Evolutionary conservation across 805 yeast genomes (phyloP), one percentile per base, ranked within the genome.

Genomic region (Hyphopichia homilentoma): DNA sequence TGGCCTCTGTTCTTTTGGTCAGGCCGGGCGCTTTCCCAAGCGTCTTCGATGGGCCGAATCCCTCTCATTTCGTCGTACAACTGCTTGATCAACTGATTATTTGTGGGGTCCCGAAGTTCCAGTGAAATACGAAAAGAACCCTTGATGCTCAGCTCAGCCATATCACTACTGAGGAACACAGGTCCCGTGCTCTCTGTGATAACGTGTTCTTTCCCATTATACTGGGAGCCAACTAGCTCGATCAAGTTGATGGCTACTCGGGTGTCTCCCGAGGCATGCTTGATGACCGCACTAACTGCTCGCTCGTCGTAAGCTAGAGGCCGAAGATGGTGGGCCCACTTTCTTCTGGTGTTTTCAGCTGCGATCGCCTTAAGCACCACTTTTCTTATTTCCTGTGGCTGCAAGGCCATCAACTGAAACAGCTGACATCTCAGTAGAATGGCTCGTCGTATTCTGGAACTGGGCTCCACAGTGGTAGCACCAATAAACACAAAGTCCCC

Each of bases 401-500:
- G 50, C 19, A 88, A 65, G 36, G 73, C 71, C 28, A 74, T 65
- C 39, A 93, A 62, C 5, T 79, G 79, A 51, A 88, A 84, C 0
- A 87, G 77, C 36, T 88, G 81, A 49, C 96, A 85, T 36, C 99
- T 62, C 5, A 96, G 85, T 17, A 87, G 54, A 21, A 93, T 62
- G 0, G 97, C 97, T 34, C 82, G 76, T 39, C 88, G 79, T 25
- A 93, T 59, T 46, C 86, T 81, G 47, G 83, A 81, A 29, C 84
- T 78, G 4, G 97, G 96, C 50, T 88, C 87, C 46, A 87, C 95
- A 0, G 97, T 89, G 0, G 98, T 93, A n/a, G 97, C 97, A 4
- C 98, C 98, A 32, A 90, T 78, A 26, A 93, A 68, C 1, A 79
- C 77, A 27, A 89, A 77, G 33, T 77, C 77, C 2, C 97, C 97